phyloP scores from a whole-genome alignment of 768 basidiomycete genomes.

The Suillus americanus region DNA sequence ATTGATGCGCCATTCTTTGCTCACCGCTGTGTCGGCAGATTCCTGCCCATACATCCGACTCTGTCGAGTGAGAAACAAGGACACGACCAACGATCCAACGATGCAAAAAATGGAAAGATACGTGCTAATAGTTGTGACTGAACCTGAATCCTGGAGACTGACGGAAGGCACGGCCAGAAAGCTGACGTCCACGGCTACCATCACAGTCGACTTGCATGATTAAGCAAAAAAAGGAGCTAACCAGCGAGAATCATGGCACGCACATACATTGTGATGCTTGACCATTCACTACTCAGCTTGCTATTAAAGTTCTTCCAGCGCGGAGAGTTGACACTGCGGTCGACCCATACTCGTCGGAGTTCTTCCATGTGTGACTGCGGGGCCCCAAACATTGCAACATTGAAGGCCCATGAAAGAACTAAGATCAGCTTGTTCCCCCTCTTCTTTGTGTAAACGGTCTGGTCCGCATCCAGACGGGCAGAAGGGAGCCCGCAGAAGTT shows the following conservation, averaged over 20 bases:
- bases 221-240: not conserved
- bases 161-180: slow-evolving; percentile 43
- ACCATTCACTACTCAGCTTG: slow-evolving; percentile 10
- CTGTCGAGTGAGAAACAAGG: slow-evolving; percentile 36
- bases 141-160: slow-evolving; percentile 12
- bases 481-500: slow-evolving; percentile 47
- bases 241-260: slow-evolving; percentile 15
- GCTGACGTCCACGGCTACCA: slow-evolving; percentile 7
- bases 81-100: slow-evolving; percentile 35
- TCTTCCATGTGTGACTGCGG: slow-evolving; percentile 24
- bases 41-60: slow-evolving; percentile 29
- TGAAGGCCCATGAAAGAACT: slow-evolving; percentile 14
- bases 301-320: slow-evolving; percentile 10
- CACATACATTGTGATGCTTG: slow-evolving; percentile 48
- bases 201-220: slow-evolving; percentile 6
- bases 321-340: slow-evolving; percentile 7
- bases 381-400: slow-evolving; percentile 25
- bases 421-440: slow-evolving; percentile 8
- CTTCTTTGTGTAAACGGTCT: slow-evolving; percentile 34
- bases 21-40: slow-evolving; percentile 29
- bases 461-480: slow-evolving; percentile 45
- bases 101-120: slow-evolving; percentile 38
- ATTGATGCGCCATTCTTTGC: slow-evolving; percentile 3
- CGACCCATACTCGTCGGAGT: slow-evolving; percentile 12
- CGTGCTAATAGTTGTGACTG: slow-evolving; percentile 14